Conservation (phyloP, 257 asterid genomes). For the Catharanthus roseus region DNA sequence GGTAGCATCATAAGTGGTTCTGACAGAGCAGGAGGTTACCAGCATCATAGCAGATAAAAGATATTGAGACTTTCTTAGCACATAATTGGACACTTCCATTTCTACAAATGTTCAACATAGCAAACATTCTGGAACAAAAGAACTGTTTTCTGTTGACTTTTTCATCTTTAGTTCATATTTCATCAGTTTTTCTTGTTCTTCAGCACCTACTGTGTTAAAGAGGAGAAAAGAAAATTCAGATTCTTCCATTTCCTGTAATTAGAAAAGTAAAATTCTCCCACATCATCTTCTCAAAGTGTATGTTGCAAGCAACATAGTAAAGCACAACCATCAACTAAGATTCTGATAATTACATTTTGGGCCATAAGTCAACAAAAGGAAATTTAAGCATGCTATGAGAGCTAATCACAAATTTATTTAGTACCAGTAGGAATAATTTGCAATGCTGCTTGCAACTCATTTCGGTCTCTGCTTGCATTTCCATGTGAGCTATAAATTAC, state of each 20-base stretch:
- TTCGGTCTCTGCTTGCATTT: conserved; percentile 66
- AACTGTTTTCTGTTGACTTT: not conserved
- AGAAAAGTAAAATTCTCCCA: not conserved
- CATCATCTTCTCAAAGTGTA: not conserved
- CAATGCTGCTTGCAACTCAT: conserved; percentile 67
- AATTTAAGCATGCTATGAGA: not conserved
- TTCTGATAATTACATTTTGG: not conserved
- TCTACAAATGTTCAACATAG: not conserved
- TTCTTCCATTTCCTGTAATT: not conserved
- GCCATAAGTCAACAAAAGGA: not conserved
- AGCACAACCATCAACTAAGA: not conserved
- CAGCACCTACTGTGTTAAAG: not conserved
- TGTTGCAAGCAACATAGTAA: not conserved
- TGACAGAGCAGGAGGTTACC: not conserved
- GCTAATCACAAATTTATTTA: conserved; percentile 19
- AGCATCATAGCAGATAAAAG: not conserved
- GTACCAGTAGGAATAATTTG: conserved; percentile 81
- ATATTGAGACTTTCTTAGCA: not conserved
- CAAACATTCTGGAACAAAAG: not conserved
- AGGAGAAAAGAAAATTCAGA: not conserved
- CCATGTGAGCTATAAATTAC: conserved; percentile 66
- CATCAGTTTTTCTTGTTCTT: not conserved
- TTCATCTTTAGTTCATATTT: not conserved
- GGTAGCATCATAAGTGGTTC: conserved; percentile 8
- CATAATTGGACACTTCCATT: not conserved